phyloP scores from a whole-genome alignment of 345 rosid genomes.

The Rubroshorea leprosula region DNA sequence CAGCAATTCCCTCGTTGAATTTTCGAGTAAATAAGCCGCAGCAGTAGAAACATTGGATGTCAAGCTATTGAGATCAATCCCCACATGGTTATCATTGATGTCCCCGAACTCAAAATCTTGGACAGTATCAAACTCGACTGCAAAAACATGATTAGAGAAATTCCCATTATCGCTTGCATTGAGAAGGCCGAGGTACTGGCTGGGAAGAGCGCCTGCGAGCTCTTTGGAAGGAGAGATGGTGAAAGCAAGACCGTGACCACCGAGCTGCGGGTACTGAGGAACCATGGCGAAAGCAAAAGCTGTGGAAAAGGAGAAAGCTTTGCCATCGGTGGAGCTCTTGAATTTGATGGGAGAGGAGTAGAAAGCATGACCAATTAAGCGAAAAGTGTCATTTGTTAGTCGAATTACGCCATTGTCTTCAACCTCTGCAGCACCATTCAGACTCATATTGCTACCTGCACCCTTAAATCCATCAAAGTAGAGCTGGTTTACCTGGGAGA shows the following conservation, averaged over 20 bases:
- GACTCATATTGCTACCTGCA: slow-evolving; percentile 32
- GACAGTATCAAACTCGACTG: slow-evolving; percentile 80
- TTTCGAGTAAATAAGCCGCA: slow-evolving; percentile 41
- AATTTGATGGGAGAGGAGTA: slow-evolving; percentile 55
- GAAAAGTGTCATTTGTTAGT: slow-evolving; percentile 47
- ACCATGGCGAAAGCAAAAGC: slow-evolving; percentile 71
- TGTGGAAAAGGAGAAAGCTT: slow-evolving; percentile 64
- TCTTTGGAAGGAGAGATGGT: slow-evolving; percentile 49
- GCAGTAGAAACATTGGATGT: slow-evolving; percentile 34
- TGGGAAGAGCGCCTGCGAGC: slow-evolving; percentile 44
- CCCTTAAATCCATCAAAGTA: slow-evolving; percentile 40
- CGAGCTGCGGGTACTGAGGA: slow-evolving; percentile 55
- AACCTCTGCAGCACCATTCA: slow-evolving; percentile 49
- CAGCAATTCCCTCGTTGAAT: slow-evolving; percentile 31
- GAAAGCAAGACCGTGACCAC: slow-evolving; percentile 87
- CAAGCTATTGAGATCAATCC: slow-evolving; percentile 68
- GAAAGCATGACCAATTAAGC: slow-evolving; percentile 74
- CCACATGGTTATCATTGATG: slow-evolving; percentile 71
- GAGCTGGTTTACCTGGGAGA: slow-evolving; percentile 32
- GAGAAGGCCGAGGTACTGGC: too few relatives aligned
- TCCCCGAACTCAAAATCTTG: slow-evolving; percentile 68
- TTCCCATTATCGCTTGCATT: slow-evolving; percentile 54
- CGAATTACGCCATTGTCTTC: slow-evolving; percentile 44
- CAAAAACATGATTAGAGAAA: slow-evolving; percentile 48
- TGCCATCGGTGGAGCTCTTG: slow-evolving; percentile 34